Evolutionary conservation across 495 filamentous ascomycete genomes (phyloP).

Genomic region (Trichoderma gamsii): DNA sequence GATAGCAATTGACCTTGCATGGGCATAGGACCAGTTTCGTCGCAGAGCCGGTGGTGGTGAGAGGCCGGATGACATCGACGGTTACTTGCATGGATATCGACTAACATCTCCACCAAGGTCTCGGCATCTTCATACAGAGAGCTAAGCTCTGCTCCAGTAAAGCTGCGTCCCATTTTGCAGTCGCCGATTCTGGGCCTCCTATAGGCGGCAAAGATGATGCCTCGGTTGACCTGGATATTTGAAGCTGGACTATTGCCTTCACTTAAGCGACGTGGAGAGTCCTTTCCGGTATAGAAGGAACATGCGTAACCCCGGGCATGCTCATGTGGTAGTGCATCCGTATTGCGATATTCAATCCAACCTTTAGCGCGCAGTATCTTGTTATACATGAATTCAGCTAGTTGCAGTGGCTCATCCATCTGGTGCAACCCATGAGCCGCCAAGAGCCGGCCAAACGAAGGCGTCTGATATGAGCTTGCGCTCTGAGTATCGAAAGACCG

Average conservation of each 20-base stretch:
- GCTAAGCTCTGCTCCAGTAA: conserved; percentile 24
- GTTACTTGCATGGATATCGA: conserved; percentile 23
- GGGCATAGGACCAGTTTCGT: conserved; percentile 17
- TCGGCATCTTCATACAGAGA: conserved; percentile 30
- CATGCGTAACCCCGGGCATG: conserved; percentile 36
- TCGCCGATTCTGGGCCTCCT: conserved; percentile 20
- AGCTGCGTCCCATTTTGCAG: not conserved
- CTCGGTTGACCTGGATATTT: conserved; percentile 24
- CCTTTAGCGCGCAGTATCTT: conserved; percentile 31
- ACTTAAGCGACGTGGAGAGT: conserved; percentile 16
- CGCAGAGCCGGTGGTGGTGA: not conserved
- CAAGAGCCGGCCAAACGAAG: conserved; percentile 33
- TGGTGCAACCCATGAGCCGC: conserved; percentile 35
- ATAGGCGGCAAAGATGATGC: conserved; percentile 39
- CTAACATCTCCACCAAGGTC: conserved; percentile 30
- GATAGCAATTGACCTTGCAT: not conserved
- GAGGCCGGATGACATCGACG: not conserved
- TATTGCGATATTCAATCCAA: conserved; percentile 38
- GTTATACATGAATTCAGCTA: conserved; percentile 31
- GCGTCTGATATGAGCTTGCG: not conserved
- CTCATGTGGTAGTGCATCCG: conserved; percentile 25
- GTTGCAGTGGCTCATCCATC: conserved; percentile 34
- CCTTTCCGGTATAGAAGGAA: conserved; percentile 33
- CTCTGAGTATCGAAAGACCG: not conserved
- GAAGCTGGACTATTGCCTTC: not conserved